phyloP scores from a whole-genome alignment of 768 basidiomycete genomes.

The Mrakia hoshinonis region DNA sequence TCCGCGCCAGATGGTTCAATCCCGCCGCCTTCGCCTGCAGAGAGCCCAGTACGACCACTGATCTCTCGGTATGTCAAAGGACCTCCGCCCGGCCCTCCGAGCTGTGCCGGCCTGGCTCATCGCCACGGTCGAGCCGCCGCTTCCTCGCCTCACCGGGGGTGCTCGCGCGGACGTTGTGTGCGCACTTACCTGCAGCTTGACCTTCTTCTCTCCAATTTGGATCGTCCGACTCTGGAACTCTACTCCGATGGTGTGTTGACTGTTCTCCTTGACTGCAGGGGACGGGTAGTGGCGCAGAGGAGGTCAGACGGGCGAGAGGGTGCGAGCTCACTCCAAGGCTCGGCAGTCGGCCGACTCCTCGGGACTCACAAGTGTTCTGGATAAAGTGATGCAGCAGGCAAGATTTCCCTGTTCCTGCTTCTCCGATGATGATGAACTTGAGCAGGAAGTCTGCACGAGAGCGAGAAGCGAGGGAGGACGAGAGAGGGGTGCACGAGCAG shows the following conservation, averaged over 20 bases:
- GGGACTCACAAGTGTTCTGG: conserved; percentile 76
- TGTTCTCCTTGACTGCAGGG: conserved; percentile 46
- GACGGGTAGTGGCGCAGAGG: neutral
- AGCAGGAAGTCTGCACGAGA: conserved; percentile 77
- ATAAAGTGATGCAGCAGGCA: conserved; percentile 94
- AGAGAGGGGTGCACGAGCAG: neutral
- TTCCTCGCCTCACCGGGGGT: neutral
- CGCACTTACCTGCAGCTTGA: conserved; percentile 40
- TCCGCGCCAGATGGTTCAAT: too few species aligned
- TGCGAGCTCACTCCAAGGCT: neutral
- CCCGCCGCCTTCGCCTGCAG: too few species aligned
- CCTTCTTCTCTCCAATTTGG: conserved; percentile 83
- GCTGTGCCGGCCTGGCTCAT: too few species aligned
- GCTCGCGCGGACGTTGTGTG: too few species aligned
- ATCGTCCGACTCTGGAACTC: conserved; percentile 94
- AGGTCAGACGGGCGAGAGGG: neutral
- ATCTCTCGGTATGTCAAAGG: too few species aligned
- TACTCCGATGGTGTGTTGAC: conserved; percentile 96
- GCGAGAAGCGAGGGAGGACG: conserved; percentile 33
- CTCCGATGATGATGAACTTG: conserved; percentile 96
- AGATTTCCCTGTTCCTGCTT: conserved; percentile 90
- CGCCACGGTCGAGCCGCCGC: too few species aligned
- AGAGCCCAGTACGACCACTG: too few species aligned
- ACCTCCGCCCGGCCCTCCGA: too few species aligned
- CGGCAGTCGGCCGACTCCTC: neutral